Percentiles rank a stretch among this genome's conserved stretches.
Evolutionary conservation across 2,329 filamentous ascomycete genomes (phyloP).

Genomic region (Alternaria alternata): DNA sequence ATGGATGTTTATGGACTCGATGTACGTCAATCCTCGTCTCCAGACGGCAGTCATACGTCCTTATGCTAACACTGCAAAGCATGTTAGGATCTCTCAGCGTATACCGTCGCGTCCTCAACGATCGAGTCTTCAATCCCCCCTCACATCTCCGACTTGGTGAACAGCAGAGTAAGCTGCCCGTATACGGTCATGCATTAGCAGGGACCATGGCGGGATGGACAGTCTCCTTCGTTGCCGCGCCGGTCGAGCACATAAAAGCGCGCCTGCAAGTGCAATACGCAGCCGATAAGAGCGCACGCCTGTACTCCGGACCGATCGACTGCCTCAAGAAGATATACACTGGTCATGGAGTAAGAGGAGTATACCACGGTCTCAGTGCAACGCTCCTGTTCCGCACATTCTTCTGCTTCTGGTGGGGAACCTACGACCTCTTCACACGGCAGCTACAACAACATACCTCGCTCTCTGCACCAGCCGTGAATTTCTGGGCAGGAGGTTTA

Average conservation of each 20-base stretch:
- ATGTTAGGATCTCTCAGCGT: constrained; percentile 94
- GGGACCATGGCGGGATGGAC: constrained; percentile 88
- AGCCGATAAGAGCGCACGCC: constrained; percentile 74
- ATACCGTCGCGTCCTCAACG: constrained; percentile 83
- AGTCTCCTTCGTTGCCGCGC: constrained; percentile 90
- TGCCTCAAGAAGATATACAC: constrained; percentile 69
- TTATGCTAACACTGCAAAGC: constrained; percentile 30
- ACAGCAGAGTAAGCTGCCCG: constrained; percentile 67
- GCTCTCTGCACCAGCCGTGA: constrained; percentile 80
- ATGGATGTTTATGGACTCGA: constrained; percentile 97
- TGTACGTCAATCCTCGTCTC: constrained; percentile 53
- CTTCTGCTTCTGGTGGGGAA: constrained; percentile 99
- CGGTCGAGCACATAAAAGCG: constrained; percentile 94
- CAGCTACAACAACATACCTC: constrained; percentile 71
- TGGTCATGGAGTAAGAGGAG: constrained; percentile 75
- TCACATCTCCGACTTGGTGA: constrained; percentile 55
- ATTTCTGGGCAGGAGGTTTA: constrained; percentile 96
- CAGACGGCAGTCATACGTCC: background rate
- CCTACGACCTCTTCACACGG: constrained; percentile 84
- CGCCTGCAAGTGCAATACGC: constrained; percentile 94
- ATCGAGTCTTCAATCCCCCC: constrained; percentile 74
- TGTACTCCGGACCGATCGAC: constrained; percentile 89
- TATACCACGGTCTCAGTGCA: constrained; percentile 86
- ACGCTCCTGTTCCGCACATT: constrained; percentile 89
- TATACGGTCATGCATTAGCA: constrained; percentile 84